phyloP scores from a whole-genome alignment of 2,329 filamentous ascomycete species.

The Sporothrix curviconia region DNA sequence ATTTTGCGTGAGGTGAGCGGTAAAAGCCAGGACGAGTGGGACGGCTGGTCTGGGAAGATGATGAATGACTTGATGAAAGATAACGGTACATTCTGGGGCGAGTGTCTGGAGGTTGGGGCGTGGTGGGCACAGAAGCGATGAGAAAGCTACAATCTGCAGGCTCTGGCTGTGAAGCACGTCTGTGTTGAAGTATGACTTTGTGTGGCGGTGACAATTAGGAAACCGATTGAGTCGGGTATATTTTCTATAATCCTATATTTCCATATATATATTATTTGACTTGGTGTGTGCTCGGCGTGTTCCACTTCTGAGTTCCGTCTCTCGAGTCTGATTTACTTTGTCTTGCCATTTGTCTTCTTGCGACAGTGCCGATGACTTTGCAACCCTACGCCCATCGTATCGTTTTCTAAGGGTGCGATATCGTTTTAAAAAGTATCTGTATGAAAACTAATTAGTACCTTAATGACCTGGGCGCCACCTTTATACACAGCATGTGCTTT shows the following conservation, averaged over 20 bases:
- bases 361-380: no score
- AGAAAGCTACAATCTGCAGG: slow-evolving; percentile 9
- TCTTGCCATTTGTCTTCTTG: no score
- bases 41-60: slow-evolving; percentile 81
- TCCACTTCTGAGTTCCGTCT: no score
- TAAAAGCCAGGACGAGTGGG: slow-evolving; percentile 89
- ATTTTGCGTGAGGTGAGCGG: slow-evolving; percentile 73
- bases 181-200: no score
- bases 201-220: no score
- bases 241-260: no score
- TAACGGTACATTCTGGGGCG: slow-evolving; percentile 71
- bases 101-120: slow-evolving; percentile 80
- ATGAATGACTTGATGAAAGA: slow-evolving; percentile 76
- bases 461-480: neutral
- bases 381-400: slow-evolving; percentile 49
- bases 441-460: neutral
- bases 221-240: no score
- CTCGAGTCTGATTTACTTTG: no score
- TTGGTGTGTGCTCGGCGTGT: no score
- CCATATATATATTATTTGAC: no score
- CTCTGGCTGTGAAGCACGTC: no score
- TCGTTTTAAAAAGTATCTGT: slow-evolving; percentile 85
- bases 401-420: slow-evolving; percentile 79
- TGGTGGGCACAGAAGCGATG: slow-evolving; percentile 76
- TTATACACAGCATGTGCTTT: neutral